Conservation (phyloP, 1,139 yeast species). For the Keqinozyma sinolaborantium region DNA sequence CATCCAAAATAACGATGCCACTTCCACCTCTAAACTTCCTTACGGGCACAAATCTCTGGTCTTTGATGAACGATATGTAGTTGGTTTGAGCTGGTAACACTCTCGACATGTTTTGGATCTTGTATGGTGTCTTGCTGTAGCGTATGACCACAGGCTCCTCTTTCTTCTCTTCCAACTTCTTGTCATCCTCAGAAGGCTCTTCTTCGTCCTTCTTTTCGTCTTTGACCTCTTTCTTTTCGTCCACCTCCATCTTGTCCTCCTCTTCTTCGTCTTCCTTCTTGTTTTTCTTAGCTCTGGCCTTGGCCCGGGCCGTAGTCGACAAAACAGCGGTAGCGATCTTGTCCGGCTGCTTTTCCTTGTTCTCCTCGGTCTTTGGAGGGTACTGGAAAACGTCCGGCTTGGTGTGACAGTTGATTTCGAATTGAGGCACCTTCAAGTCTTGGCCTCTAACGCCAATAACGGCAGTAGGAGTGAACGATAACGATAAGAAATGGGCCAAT, state of each 20-base stretch:
- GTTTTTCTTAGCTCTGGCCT: conserved; percentile 82
- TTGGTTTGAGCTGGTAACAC: conserved; percentile 90
- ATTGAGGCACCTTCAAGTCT: conserved; percentile 84
- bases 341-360: conserved; percentile 80
- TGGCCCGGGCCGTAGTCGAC: conserved; percentile 90
- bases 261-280: conserved; percentile 44
- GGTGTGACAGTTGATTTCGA: conserved; percentile 77
- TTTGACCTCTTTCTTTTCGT: conserved; percentile 23
- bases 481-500: conserved; percentile 83
- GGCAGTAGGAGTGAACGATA: conserved; percentile 91
- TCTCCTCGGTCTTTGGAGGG: conserved; percentile 84
- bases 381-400: conserved; percentile 80
- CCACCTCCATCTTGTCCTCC: conserved; percentile 26
- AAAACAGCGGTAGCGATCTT: conserved; percentile 90
- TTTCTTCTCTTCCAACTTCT: conserved; percentile 20
- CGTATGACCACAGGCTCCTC: conserved; percentile 33
- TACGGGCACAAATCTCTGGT: conserved; percentile 78
- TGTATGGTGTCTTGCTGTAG: conserved; percentile 59
- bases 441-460: conserved; percentile 77
- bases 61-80: conserved; percentile 73
- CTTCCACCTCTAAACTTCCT: conserved; percentile 74
- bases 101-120: conserved; percentile 75
- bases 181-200: conserved; percentile 14
- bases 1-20: conserved; percentile 80
- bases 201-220: conserved; percentile 17